These are phyloP conservation scores for Corchorus capsularis DNA, from an alignment of 345 rosid species.

Conservation along the genomic window DNA sequence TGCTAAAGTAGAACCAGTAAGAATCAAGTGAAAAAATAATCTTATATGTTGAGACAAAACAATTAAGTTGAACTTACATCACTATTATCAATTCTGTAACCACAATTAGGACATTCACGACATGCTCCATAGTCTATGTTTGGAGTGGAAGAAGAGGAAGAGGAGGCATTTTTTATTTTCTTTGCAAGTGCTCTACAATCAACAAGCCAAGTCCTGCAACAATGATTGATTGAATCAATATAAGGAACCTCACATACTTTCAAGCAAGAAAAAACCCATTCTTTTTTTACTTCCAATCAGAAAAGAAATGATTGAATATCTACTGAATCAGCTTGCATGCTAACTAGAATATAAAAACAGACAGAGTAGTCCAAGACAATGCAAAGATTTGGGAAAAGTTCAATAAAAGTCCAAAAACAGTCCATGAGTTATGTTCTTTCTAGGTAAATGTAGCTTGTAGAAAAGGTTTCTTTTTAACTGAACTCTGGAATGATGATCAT, in stretches of 20 bases:
- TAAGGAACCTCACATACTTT: not conserved
- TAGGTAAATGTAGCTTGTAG: not conserved
- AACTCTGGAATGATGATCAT: not conserved
- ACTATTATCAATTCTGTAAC: slow-evolving; percentile 61
- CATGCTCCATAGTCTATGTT: slow-evolving; percentile 66
- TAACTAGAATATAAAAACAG: too few species aligned
- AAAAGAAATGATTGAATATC: too few species aligned
- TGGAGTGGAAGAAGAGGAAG: slow-evolving; percentile 47
- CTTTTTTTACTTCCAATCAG: too few species aligned
- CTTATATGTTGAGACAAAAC: not conserved
- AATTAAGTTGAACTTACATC: slow-evolving; percentile 54
- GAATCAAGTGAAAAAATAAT: too few species aligned
- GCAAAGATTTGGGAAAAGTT: not conserved
- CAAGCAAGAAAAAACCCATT: not conserved
- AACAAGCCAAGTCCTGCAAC: slow-evolving; percentile 83
- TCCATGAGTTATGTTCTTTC: not conserved
- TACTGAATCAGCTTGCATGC: too few species aligned
- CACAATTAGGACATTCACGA: slow-evolving; percentile 81
- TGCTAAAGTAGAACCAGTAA: not conserved
- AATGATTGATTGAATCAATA: not conserved
- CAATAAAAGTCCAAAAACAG: not conserved
- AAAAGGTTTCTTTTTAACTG: not conserved
- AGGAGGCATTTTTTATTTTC: slow-evolving; percentile 65
- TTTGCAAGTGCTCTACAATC: slow-evolving; percentile 67
- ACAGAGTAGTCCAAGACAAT: not conserved